phyloP scores from a whole-genome alignment of 192 early-diverging fungal genomes.

The Mortierella hygrophila region DNA sequence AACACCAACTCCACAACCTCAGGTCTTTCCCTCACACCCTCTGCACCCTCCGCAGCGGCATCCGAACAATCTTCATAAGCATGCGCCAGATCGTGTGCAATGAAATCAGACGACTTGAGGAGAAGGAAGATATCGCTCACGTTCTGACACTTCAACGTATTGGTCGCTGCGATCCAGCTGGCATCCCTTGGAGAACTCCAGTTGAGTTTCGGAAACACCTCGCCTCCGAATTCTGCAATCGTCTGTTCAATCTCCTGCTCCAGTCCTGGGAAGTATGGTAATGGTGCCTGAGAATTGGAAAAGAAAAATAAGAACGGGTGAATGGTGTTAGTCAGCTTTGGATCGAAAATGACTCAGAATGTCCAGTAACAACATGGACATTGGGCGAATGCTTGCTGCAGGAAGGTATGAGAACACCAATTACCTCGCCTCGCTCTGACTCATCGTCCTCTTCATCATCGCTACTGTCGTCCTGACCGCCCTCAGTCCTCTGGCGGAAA shows the following conservation, averaged over 20 bases:
- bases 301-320: not conserved
- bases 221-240: constrained; percentile 81
- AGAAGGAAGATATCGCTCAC: constrained; percentile 88
- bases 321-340: not conserved
- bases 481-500: constrained; percentile 30
- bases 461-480: constrained; percentile 48
- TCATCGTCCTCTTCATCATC: constrained; percentile 61
- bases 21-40: constrained; percentile 44
- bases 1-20: constrained; percentile 79
- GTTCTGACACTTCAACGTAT: constrained; percentile 82
- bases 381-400: not conserved
- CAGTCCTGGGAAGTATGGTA: constrained; percentile 75
- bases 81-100: constrained; percentile 85
- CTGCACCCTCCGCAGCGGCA: constrained; percentile 20
- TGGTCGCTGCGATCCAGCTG: constrained; percentile 86
- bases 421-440: constrained; percentile 10
- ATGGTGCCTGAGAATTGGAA: constrained; percentile 1
- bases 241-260: constrained; percentile 70
- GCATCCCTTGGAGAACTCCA: constrained; percentile 98
- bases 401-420: not conserved
- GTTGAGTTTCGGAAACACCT: constrained; percentile 93
- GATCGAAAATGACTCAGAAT: not conserved
- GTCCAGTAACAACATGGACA: not conserved
- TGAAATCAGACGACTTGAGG: constrained; percentile 94
- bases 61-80: constrained; percentile 79